Base-by-base conservation (phyloP, 1,284 basidiomycete genomes). In the Cryptococcus floricola region DNA sequence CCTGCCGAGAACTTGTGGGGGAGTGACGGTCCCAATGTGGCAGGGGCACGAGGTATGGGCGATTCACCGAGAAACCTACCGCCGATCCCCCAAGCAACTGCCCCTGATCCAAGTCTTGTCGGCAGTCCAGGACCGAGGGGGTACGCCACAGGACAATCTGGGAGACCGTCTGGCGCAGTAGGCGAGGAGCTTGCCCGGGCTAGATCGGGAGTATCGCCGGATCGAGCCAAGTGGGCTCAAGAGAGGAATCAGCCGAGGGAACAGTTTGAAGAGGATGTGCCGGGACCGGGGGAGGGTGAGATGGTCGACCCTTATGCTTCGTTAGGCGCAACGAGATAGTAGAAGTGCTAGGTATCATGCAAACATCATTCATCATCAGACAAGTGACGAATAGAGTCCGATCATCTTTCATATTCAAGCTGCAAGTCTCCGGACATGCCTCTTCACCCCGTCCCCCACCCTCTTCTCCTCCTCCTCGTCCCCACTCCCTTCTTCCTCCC, bases 281-380 rank as follows among this genome's bases (percentile, higher is more conserved):
- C n/a, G 9, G n/a, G 41, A 42, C 65, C 66, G 52, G 68, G 67
- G 28, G 67, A 68, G 46, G 50, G 42, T n/a, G 69, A 70, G 59
- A 63, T 73, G 66, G 47, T 61, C 31, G 71, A 73, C 58, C 62
- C 64, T 5, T 73, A 63, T 49, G 53, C 63, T 49, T 54, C 65
- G 1, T 59, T 68, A 10, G 71, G 68, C 0, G 59, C 65, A 18
- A 48, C 6, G 6, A 23, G 14, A 48, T 34, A 34, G 47, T 28
- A 16, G 55, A 59, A 12, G 56, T 52, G 10, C 58, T 43, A 52
- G 38, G 13, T 25, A 28, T 1, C 4, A 19, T 9, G 16, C 28
- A 41, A 34, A 1, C 31, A 34, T 34, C 6, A 34, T 34, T 8
- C 31, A 34, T 6, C 31, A 34, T 23, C 23, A 23, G 23, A 23